Evolutionary conservation across 2,329 filamentous ascomycete genomes (phyloP), one percentile per base, ranked within the genome.

Genomic region (Fonsecaea erecta): DNA sequence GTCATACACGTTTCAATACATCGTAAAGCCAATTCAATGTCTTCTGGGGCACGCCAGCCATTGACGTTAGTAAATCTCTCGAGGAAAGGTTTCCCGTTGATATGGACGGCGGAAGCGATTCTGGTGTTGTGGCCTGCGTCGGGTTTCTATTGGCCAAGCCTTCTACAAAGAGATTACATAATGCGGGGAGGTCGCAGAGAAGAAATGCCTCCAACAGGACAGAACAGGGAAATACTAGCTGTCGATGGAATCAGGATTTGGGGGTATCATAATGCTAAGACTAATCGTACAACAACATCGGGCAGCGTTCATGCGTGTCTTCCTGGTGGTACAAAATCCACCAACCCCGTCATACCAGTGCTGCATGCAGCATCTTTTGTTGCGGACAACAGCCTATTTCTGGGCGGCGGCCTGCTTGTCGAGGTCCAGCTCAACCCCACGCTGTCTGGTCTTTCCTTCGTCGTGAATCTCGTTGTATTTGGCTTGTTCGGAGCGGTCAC

Each of bases 21-120:
- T 91, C 95, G 80, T 96, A 97, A 5, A 98, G 88, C 94, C 94
- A 98, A 80, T 93, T 93, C 74, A 98, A 84, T 67, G 96, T 90
- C 80, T 93, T 91, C 78, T 96, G 93, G 73, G 92, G 90, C 75
- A 97, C 91, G 73, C 88, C 87, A 67, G 83, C 80, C 83, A 85
- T 85, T 64, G 52, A 58, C 37, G 60, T 3, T 46, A 51, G 21
- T 52, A 56, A 55, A 56, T 14, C 21, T 32, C 34, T 26, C 24
- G n/a, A 21, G 26, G 30, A 32, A 54, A 32, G 43, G 35, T 8
- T 48, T 26, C 43, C 9, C 3, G 43, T 26, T 3, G 21, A 12
- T 46, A 28, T 24, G 28, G 30, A 35, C 6, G 16, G 57, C n/a
- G 53, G 16, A 30, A 26, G 21, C 46, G 46, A 21, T 26, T 5